A percentile compares a stretch with the other conserved stretches of the same genome.
Evolutionary conservation across 108 stramenopile genomes (phyloP).

Genomic region (Mediolabrus comicus): DNA sequence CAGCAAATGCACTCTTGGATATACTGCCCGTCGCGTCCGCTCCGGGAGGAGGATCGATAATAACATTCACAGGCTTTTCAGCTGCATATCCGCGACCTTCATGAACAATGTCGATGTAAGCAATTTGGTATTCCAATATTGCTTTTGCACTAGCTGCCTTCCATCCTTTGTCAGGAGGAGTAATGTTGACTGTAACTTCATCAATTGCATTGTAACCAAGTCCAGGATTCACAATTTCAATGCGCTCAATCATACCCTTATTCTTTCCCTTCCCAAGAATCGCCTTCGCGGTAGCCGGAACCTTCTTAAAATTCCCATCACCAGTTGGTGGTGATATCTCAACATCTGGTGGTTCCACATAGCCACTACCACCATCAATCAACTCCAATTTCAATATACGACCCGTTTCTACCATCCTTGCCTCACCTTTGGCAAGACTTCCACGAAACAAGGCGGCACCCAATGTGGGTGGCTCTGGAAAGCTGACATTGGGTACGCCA

Average conservation of each 20-base stretch:
- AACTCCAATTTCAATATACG: conserved; percentile 69
- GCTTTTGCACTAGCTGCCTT: conserved; percentile 58
- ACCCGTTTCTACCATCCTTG: conserved; percentile 58
- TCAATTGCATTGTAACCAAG: conserved; percentile 60
- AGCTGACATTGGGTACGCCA: conserved; percentile 54
- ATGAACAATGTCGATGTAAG: conserved; percentile 60
- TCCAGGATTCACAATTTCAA: conserved; percentile 63
- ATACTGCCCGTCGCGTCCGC: conserved; percentile 34
- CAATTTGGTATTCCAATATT: conserved; percentile 68
- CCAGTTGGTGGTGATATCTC: conserved; percentile 45
- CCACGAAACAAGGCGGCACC: conserved; percentile 28
- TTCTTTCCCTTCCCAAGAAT: conserved; percentile 56
- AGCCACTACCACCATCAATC: conserved; percentile 64
- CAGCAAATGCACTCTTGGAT: conserved; percentile 20
- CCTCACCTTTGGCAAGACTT: conserved; percentile 61
- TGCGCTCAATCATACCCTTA: conserved; percentile 67
- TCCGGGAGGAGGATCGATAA: conserved; percentile 72
- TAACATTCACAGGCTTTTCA: conserved; percentile 60
- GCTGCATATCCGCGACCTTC: conserved; percentile 82
- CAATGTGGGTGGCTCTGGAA: conserved; percentile 58
- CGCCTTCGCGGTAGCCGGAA: conserved; percentile 64
- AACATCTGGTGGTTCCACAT: conserved; percentile 60
- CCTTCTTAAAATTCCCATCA: conserved; percentile 2
- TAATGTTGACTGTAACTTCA: conserved; percentile 40
- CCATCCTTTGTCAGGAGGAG: conserved; percentile 68